Evolutionary conservation across 1,284 basidiomycete species (phyloP), one percentile per base, ranked within the genome.

Genomic region (Rhodotorula sp.): DNA sequence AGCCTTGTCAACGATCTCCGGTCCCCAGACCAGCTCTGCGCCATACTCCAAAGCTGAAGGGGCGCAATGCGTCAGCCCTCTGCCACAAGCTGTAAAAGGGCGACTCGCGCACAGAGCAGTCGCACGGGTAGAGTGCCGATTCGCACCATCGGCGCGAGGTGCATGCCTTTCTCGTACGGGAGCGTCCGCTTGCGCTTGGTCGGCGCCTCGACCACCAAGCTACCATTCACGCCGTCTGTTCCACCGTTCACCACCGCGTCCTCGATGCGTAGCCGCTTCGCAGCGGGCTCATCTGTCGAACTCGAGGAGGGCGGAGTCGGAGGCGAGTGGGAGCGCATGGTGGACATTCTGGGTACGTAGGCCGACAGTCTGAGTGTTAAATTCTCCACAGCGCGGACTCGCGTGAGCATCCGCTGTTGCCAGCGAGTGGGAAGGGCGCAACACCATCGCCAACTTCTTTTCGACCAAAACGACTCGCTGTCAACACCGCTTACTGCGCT

Each of bases 1-100:
- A 20, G 96, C 96, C 80, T 91, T 92, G 82, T 99, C 96, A 10
- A 99, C 90, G 56, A 93, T 90, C 79, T 99, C 96, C 0, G 95
- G 96, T 17, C 91, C 89, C 96, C 96, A 99, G 1, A 99, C 95
- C 8, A 99, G 84, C 22, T 89, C 88, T 4, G 95, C 95, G 3
- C 95, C 95, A 78, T 98, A 90, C 76, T 95, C 93, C 54, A 99
- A 84, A 13, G 92, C 88, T 73, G 89, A 24, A 95, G 81, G 51
- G n/a, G n/a, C n/a, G 93, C 88, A 9, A 89, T 91, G 1, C 90
- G 90, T 44, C 93, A 77, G 46, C 76, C 74, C 27, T 76, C 34
- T 20, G 11, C 9, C 10, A 0, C 4, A 17, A 8, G n/a, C 29
- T 11, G 4, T 13, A 13, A 36, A 10, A 29, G 34, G 20, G 11